Evolutionary conservation across 2,329 filamentous ascomycete species (phyloP), one percentile per base, ranked within the genome.

Genomic region (Periconia sp.): DNA sequence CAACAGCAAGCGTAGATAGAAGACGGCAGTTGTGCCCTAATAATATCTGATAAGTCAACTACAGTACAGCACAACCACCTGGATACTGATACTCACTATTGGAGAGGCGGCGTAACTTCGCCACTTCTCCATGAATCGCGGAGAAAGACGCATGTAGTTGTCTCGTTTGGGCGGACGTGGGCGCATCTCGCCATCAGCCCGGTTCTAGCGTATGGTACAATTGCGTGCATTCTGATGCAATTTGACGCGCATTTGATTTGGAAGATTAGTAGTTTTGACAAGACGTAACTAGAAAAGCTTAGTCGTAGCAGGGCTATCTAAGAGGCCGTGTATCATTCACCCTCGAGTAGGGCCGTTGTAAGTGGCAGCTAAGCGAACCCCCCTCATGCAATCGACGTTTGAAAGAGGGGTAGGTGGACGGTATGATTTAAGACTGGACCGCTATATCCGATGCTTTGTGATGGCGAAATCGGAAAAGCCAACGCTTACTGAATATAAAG

Each of bases 171-270:
- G 20, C 33, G 33, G 33, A 37, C 10, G 33, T 37, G 6, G 33
- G 33, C 33, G 33, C 33, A 37, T 37, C 33, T 51, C n/a, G 41
- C 41, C 44, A n/a, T 41, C 31, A 40, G 23, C 23, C 23, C 17
- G 15, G 7, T 43, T 50, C 49, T 45, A 48, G 19, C 9, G 31
- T 17, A 70, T 71, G 58, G 56, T 64, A 65, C 64, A 59, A 71
- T 71, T 48, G 15, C 47, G 37, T 63, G 64, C 67, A 65, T 58
- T 30, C 60, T 71, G 62, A 65, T 63, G 66, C 64, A 60, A 71
- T 68, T 50, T 50, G 47, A 20, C 27, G 19, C 19, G 41, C 31
- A 37, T 45, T 50, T 61, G 51, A 70, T 69, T 68, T 45, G 41
- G 35, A 49, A 15, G 33, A 48, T 23, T 27, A 8, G 3, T 3